Conservation (phyloP, 129 eudicot species). For the Artemisia annua region DNA sequence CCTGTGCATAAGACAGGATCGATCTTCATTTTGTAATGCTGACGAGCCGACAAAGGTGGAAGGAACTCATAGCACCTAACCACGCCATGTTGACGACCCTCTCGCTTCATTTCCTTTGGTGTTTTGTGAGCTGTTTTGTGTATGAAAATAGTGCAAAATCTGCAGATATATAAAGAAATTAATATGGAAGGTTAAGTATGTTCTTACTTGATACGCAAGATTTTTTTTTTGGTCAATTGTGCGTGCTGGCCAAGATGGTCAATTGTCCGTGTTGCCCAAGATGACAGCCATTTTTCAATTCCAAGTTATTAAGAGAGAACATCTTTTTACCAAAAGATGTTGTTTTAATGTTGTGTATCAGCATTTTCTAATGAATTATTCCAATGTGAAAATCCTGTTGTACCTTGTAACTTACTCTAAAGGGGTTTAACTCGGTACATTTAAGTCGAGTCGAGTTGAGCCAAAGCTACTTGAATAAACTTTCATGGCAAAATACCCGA, state of each 20-base stretch:
- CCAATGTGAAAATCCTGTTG: no score
- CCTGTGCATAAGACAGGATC: constrained; percentile 53
- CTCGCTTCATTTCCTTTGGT: constrained; percentile 47
- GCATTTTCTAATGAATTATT: no score
- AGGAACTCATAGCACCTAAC: constrained; percentile 39
- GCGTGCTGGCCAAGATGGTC: background rate
- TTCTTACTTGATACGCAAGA: constrained; percentile 23
- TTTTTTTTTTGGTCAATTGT: constrained; percentile 14
- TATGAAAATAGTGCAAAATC: constrained; percentile 16
- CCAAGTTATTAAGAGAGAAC: no score
- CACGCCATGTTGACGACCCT: constrained; percentile 65
- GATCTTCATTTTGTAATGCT: constrained; percentile 18
- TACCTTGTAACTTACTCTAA: no score
- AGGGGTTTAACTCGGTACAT: no score
- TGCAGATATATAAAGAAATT: constrained; percentile 14
- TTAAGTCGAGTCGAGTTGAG: no score
- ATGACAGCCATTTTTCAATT: constrained; percentile 10
- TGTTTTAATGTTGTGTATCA: no score
- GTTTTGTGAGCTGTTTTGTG: constrained; percentile 16
- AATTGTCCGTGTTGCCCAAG: constrained; percentile 25
- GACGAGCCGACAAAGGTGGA: constrained; percentile 8
- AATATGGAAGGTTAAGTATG: background rate
- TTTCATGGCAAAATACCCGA: no score
- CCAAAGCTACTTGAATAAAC: no score
- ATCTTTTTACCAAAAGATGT: no score